Conservation (phyloP, 2,329 filamentous ascomycete genomes). For the Teratosphaeria destructans region DNA sequence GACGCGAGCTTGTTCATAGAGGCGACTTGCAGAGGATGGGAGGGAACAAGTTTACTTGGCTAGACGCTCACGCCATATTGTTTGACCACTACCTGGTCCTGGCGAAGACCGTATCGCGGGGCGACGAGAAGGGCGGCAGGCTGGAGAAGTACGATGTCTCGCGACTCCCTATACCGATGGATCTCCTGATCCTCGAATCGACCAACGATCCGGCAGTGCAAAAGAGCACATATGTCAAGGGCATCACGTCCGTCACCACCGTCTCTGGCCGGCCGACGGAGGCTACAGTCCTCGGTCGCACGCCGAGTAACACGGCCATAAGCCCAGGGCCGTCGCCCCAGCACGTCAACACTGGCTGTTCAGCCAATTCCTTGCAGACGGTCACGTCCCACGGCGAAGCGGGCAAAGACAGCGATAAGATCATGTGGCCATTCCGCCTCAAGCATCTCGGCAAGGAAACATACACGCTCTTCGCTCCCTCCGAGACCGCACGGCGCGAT, state of each 20-base stretch:
- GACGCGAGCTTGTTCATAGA: slow-evolving; percentile 76
- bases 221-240: slow-evolving; percentile 60
- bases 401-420: slow-evolving; percentile 61
- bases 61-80: slow-evolving; percentile 84
- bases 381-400: slow-evolving; percentile 40
- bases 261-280: slow-evolving; percentile 38
- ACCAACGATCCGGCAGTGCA: slow-evolving; percentile 84
- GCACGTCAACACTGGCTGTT: slow-evolving; percentile 58
- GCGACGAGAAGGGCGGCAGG: slow-evolving; percentile 62
- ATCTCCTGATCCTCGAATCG: slow-evolving; percentile 82
- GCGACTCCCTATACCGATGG: slow-evolving; percentile 93
- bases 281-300: slow-evolving; percentile 40
- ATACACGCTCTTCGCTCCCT: slow-evolving; percentile 80
- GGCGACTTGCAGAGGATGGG: slow-evolving; percentile 85
- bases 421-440: slow-evolving; percentile 87
- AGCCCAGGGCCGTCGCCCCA: slow-evolving; percentile 44
- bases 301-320: slow-evolving; percentile 27
- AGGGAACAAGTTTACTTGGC: slow-evolving; percentile 79
- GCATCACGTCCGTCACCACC: slow-evolving; percentile 57
- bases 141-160: slow-evolving; percentile 85
- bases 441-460: slow-evolving; percentile 92
- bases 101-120: slow-evolving; percentile 60
- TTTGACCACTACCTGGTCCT: slow-evolving; percentile 96
- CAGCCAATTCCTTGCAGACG: slow-evolving; percentile 36
- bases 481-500: slow-evolving; percentile 62